A percentile compares a stretch with the other conserved stretches of the same genome.
These are phyloP conservation scores for Quercus rubra DNA, from an alignment of 306 rosid species.

Conservation along the genomic window DNA sequence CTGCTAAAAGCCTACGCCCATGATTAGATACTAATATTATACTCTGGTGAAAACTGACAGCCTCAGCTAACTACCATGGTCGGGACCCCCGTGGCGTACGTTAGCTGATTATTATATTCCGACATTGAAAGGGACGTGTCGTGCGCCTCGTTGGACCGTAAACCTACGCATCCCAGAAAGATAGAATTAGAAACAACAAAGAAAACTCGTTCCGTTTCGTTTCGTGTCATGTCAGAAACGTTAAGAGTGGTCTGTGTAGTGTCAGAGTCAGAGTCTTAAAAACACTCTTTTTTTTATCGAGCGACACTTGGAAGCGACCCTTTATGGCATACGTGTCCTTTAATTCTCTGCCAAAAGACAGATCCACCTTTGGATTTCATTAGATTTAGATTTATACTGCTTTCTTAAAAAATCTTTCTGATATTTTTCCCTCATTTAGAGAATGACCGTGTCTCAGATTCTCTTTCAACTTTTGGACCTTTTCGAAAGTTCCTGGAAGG, in stretches of 20 bases:
- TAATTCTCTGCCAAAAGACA: not conserved
- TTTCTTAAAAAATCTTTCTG: not conserved
- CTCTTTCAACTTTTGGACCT: not conserved
- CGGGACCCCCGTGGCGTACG: not conserved
- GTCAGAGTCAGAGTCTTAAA: not conserved
- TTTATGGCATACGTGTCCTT: slow-evolving; percentile 16
- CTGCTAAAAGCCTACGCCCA: too few species aligned
- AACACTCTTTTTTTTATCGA: not conserved
- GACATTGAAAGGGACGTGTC: not conserved
- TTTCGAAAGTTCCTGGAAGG: not conserved
- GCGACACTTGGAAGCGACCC: slow-evolving; percentile 25
- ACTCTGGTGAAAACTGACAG: not conserved
- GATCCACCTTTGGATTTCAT: not conserved
- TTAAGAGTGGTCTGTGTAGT: not conserved
- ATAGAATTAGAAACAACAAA: too few species aligned
- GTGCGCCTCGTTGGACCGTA: not conserved
- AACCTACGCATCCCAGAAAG: not conserved
- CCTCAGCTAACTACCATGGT: not conserved
- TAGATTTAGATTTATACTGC: too few species aligned
- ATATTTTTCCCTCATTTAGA: not conserved
- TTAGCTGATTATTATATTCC: not conserved
- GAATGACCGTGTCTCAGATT: not conserved
- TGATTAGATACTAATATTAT: too few species aligned
- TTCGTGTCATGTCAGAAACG: slow-evolving; percentile 21
- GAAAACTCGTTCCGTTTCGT: not conserved